These are phyloP conservation scores for Houttuynia cordata DNA, from an alignment of 164 flowering plant genomes.

Conservation along the genomic window DNA sequence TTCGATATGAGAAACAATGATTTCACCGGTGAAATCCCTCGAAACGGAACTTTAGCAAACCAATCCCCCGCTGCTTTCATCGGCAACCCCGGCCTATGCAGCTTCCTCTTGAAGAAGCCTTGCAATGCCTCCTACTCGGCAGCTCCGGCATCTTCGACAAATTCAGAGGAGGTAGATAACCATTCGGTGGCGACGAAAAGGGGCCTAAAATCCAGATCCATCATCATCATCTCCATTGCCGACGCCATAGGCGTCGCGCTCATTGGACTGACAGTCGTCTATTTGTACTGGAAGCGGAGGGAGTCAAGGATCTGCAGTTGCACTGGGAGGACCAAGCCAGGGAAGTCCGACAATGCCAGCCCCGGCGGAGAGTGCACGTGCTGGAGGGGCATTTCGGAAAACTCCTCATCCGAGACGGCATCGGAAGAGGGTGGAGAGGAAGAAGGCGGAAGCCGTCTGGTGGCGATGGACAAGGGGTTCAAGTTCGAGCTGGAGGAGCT, in stretches of 20 bases:
- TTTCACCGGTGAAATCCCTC: constrained; percentile 75
- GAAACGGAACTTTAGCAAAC: constrained; percentile 58
- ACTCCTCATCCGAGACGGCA: constrained; percentile 11
- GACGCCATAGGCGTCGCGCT: constrained; percentile 75
- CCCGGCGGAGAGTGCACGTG: constrained; percentile 18
- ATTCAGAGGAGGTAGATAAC: constrained; percentile 8
- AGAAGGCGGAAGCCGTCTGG: constrained; percentile 57
- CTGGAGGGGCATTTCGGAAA: constrained; percentile 18
- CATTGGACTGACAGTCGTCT: constrained; percentile 50
- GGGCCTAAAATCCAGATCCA: constrained; percentile 56
- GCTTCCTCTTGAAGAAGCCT: constrained; percentile 62
- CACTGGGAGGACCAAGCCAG: constrained; percentile 52
- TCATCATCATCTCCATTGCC: constrained; percentile 56
- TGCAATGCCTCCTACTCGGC: constrained; percentile 25
- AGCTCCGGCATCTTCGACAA: constrained; percentile 9
- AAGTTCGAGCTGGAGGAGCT: constrained; percentile 73
- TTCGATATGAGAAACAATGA: constrained; percentile 68
- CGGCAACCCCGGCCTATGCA: constrained; percentile 62
- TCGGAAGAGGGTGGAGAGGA: constrained; percentile 38
- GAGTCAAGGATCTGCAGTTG: constrained; percentile 67
- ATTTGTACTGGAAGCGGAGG: constrained; percentile 66
- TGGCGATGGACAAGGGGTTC: constrained; percentile 81
- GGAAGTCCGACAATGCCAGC: constrained; percentile 16
- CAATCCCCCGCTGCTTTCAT: constrained; percentile 87
- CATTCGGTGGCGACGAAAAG: constrained; percentile 7